A percentile compares a stretch with the other conserved stretches of the same genome.
These are phyloP conservation scores for Ophiosphaerella narmari DNA, from an alignment of 2,329 filamentous ascomycete genomes.

Conservation along the genomic window DNA sequence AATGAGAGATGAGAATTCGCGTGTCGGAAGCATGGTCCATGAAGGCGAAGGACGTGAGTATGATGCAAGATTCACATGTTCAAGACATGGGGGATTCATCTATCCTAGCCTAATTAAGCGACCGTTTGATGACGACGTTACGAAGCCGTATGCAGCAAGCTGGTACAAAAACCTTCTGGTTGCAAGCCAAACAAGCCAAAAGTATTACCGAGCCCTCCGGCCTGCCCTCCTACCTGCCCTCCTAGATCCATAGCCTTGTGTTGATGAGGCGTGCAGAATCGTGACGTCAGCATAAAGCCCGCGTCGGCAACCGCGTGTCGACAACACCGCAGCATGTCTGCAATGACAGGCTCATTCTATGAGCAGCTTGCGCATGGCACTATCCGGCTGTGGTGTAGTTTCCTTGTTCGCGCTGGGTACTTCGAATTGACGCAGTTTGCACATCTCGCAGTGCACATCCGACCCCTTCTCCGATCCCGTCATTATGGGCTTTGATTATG, in stretches of 20 bases:
- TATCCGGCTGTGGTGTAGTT: slow-evolving; percentile 21
- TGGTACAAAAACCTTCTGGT: too few species aligned
- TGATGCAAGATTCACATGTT: neutral
- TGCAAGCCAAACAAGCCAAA: too few species aligned
- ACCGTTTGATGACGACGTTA: too few species aligned
- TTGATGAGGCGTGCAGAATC: slow-evolving; percentile 17
- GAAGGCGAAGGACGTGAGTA: neutral
- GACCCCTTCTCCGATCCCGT: slow-evolving; percentile 3
- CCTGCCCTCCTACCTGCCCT: too few species aligned
- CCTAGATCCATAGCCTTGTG: neutral
- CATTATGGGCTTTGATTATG: slow-evolving; percentile 65
- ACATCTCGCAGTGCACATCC: slow-evolving; percentile 14
- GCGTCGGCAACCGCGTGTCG: slow-evolving; percentile 1
- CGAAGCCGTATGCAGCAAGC: too few species aligned
- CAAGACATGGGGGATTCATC: too few species aligned
- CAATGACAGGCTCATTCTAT: slow-evolving; percentile 9
- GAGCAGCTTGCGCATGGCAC: slow-evolving; percentile 14
- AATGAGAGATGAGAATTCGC: neutral
- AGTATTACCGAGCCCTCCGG: too few species aligned
- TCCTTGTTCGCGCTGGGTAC: slow-evolving; percentile 20
- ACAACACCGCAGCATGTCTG: slow-evolving; percentile 3
- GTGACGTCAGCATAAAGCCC: slow-evolving; percentile 30
- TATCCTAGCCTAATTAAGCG: too few species aligned
- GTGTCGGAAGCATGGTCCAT: neutral
- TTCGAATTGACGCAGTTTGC: slow-evolving; percentile 21